phyloP scores from a whole-genome alignment of 768 basidiomycete species.

The Suillus cothurnatus region DNA sequence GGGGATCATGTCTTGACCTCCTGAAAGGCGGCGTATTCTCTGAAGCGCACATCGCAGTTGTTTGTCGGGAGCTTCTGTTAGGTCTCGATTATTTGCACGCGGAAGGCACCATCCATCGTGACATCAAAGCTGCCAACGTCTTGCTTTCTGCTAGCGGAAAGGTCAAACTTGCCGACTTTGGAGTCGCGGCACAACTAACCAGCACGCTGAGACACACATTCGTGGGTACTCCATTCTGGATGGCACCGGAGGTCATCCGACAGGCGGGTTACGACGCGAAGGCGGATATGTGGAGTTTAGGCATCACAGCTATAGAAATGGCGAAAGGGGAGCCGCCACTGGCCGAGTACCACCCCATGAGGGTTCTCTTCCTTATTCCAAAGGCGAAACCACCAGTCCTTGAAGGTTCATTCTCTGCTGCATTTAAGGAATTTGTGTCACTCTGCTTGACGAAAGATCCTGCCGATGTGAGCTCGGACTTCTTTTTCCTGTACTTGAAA shows the following conservation, averaged over 20 bases:
- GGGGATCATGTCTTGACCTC: slow-evolving; percentile 97
- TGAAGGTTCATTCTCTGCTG: slow-evolving; percentile 80
- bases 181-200: slow-evolving; percentile 96
- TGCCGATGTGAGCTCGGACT: slow-evolving; percentile 51
- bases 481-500: neutral
- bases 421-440: slow-evolving; percentile 92
- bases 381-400: slow-evolving; percentile 92
- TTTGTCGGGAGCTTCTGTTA: slow-evolving; percentile 89
- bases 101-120: slow-evolving; percentile 96
- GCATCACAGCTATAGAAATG: slow-evolving; percentile 98
- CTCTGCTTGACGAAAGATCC: slow-evolving; percentile 95
- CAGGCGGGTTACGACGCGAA: slow-evolving; percentile 96
- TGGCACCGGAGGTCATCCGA: slow-evolving; percentile 98
- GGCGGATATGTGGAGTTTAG: slow-evolving; percentile 97
- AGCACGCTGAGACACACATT: slow-evolving; percentile 95
- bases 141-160: slow-evolving; percentile 87
- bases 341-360: slow-evolving; percentile 98
- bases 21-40: slow-evolving; percentile 90
- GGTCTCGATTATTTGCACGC: slow-evolving; percentile 97
- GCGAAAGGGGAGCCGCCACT: slow-evolving; percentile 96
- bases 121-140: slow-evolving; percentile 98
- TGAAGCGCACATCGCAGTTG: slow-evolving; percentile 92
- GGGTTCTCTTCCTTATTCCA: slow-evolving; percentile 96
- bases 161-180: slow-evolving; percentile 98
- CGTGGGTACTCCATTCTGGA: slow-evolving; percentile 97